Conservation (phyloP, 805 yeast genomes). For the Kodamaea hsintzibuensis region DNA sequence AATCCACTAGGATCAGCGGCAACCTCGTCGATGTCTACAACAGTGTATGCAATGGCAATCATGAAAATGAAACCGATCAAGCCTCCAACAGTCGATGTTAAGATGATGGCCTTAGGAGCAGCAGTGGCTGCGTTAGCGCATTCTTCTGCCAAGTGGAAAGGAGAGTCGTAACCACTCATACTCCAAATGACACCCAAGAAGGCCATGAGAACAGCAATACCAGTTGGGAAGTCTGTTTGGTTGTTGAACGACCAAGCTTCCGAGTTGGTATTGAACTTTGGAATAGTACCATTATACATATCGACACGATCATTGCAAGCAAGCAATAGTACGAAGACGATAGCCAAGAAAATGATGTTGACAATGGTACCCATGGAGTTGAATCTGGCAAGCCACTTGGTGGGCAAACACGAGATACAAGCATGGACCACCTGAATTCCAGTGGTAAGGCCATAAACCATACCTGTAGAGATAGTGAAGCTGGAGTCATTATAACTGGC, state of each 20-base stretch:
- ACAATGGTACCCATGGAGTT: conserved; percentile 50
- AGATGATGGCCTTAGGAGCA: conserved; percentile 66
- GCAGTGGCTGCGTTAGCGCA: conserved; percentile 63
- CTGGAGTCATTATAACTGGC: conserved; percentile 39
- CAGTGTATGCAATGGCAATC: conserved; percentile 61
- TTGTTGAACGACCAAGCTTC: conserved; percentile 58
- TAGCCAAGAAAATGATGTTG: conserved; percentile 49
- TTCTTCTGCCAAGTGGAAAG: conserved; percentile 76
- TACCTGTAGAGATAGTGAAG: conserved; percentile 49
- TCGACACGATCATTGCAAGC: conserved; percentile 49
- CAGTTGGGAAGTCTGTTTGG: conserved; percentile 64
- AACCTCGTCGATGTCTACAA: conserved; percentile 49
- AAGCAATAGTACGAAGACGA: conserved; percentile 55
- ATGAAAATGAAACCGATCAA: conserved; percentile 56
- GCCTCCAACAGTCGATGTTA: conserved; percentile 59
- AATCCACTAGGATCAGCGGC: conserved; percentile 48
- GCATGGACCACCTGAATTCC: conserved; percentile 52
- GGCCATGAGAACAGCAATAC: conserved; percentile 56
- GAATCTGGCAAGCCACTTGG: conserved; percentile 53
- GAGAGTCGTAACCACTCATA: conserved; percentile 75
- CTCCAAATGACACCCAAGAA: conserved; percentile 68
- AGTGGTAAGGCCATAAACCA: conserved; percentile 50
- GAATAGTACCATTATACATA: conserved; percentile 26
- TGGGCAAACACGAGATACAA: conserved; percentile 52
- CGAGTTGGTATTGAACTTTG: conserved; percentile 51